These are phyloP conservation scores for Juncus inflexus DNA, from an alignment of 176 grass and related monocot genomes.

Conservation along the genomic window DNA sequence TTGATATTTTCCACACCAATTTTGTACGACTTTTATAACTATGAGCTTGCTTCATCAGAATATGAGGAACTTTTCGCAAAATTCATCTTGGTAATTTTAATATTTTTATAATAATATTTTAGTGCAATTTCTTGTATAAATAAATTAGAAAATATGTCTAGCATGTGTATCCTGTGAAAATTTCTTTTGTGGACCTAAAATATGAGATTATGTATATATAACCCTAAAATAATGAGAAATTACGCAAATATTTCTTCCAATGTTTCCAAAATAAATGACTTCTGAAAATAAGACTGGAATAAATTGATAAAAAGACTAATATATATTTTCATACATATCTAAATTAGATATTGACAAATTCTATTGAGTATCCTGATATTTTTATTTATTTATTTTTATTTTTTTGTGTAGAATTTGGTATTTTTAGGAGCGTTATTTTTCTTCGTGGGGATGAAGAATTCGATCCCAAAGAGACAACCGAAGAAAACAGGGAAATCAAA, in stretches of 20 bases:
- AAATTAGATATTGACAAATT: background rate
- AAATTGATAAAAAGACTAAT: background rate
- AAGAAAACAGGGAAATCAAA: slow-evolving; percentile 38
- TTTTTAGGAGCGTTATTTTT: slow-evolving; percentile 28
- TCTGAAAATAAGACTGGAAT: too few relatives aligned
- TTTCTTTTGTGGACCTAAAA: too few relatives aligned
- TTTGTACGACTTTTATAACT: slow-evolving; percentile 45
- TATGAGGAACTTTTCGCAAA: slow-evolving; percentile 27
- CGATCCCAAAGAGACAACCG: slow-evolving; percentile 22
- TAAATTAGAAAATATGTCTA: too few relatives aligned
- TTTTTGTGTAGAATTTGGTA: slow-evolving; percentile 35
- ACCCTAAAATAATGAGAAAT: background rate
- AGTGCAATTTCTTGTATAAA: too few relatives aligned
- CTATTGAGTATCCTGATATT: background rate
- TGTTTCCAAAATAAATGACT: too few relatives aligned
- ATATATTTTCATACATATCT: background rate
- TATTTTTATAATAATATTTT: background rate
- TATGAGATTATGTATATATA: background rate
- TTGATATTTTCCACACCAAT: slow-evolving; percentile 34
- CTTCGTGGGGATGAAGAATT: slow-evolving; percentile 41
- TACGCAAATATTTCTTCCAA: background rate
- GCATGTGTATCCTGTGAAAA: too few relatives aligned
- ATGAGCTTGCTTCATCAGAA: slow-evolving; percentile 23
- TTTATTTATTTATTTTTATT: background rate
- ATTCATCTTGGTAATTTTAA: slow-evolving; percentile 27